Base-by-base conservation (phyloP, 2,329 filamentous ascomycete species). In the Delphinella strobiligena region DNA sequence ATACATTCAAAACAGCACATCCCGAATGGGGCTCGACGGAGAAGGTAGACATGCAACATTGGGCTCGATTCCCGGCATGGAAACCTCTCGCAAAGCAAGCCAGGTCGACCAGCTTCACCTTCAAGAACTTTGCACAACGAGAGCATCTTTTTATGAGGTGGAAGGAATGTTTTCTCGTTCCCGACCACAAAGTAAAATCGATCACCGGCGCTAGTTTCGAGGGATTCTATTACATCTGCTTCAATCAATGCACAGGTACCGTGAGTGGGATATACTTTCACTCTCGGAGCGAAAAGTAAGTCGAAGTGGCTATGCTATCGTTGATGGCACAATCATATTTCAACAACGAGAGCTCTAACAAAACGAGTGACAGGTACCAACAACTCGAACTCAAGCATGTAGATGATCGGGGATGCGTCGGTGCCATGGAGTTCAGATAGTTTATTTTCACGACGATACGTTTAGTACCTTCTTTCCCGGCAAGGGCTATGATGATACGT, bases 141-240 rank as follows among this genome's bases (percentile, higher is more conserved):
- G 88, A 95, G 51, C 80, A 93, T 58, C 80, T 98, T 22, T 98
- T 95, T 55, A 98, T 98, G 91, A 78, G 91, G 45, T 98, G 91
- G 91, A 98, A 98, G 62, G 91, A 98, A 56, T 87, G 93, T 53
- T 98, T 98, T 54, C 68, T 98, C 1, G 91, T 98, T 1, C 91
- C 91, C 1, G 88, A 98, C 54, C 91, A 98, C 59, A 76, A 84
- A 12, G 87, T 96, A 15, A 75, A 81, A 45, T 93, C 84, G 9
- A 94, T 98, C 45, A 83, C 78, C 24, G 91, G 91, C 14, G 91
- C 91, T 5, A 96, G 89, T 55, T 98, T 96, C 45, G 91, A 98
- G 56, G 91, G 91, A 0, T 98, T 98, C 59, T 98, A 96, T 60
- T 98, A 98, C 56, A 96, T 98, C 49, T 95, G 88, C 65, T 96